Percentiles rank a stretch among this genome's conserved stretches.
Evolutionary conservation across 352 stramenopile species (phyloP).

Genomic region (Hyaloperonospora brassicae): DNA sequence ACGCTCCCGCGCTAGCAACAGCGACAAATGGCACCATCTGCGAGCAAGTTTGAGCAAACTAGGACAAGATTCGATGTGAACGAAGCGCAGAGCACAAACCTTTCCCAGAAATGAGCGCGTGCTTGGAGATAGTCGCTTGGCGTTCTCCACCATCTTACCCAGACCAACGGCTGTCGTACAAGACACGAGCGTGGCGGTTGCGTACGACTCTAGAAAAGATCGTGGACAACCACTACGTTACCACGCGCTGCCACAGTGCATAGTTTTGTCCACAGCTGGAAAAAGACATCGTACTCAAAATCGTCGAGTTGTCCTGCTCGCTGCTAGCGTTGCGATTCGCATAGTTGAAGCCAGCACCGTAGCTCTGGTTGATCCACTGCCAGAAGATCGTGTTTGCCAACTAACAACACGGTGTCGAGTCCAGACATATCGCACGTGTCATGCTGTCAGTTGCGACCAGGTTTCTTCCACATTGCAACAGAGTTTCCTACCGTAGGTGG

Average conservation of each 20-base stretch:
- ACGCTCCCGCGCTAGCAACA: constrained; percentile 72
- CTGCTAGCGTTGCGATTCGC: constrained; percentile 81
- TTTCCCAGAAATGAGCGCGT: constrained; percentile 57
- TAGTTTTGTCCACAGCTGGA: too few relatives aligned
- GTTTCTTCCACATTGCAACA: too few relatives aligned
- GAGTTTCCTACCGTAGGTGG: constrained; percentile 45
- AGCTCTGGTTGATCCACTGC: constrained; percentile 88
- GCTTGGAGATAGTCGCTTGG: constrained; percentile 59
- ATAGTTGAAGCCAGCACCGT: constrained; percentile 87
- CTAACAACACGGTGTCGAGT: constrained; percentile 20
- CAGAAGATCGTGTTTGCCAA: constrained; percentile 79
- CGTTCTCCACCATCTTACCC: constrained; percentile 65
- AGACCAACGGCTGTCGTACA: constrained; percentile 70
- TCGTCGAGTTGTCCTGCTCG: constrained; percentile 64
- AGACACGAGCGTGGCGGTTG: constrained; percentile 68
- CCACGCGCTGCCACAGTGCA: too few relatives aligned
- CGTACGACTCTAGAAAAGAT: constrained; percentile 57
- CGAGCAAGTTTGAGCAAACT: not conserved
- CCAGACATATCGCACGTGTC: not conserved
- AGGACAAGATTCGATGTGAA: not conserved
- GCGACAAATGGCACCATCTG: constrained; percentile 82
- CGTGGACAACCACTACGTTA: too few relatives aligned
- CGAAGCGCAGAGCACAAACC: constrained; percentile 19
- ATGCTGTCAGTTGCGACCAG: too few relatives aligned
- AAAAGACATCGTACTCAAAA: too few relatives aligned